Conservation (phyloP, 805 yeast species). For the Yamadazyma sp. region DNA sequence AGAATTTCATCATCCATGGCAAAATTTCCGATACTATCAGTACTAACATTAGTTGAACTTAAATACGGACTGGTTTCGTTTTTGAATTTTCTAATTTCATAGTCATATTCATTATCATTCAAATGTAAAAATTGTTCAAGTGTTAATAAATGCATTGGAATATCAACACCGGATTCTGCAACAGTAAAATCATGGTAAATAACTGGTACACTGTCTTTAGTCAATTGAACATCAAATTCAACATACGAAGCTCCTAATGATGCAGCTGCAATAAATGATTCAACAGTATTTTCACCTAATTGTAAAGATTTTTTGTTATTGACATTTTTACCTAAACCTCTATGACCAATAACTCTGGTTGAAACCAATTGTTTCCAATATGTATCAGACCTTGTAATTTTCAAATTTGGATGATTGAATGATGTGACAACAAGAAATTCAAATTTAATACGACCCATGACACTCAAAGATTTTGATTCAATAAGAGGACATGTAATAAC, state of each 20-base stretch:
- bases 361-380: conserved; percentile 90
- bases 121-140: conserved; percentile 79
- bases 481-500: conserved; percentile 71
- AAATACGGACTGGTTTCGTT: conserved; percentile 4
- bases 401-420: conserved; percentile 67
- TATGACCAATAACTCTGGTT: conserved; percentile 91
- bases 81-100: conserved; percentile 12
- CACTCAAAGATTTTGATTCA: conserved; percentile 66
- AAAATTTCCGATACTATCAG: conserved; percentile 13
- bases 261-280: conserved; percentile 93
- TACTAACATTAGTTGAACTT: conserved; percentile 5
- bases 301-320: conserved; percentile 73
- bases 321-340: conserved; percentile 90
- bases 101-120: conserved; percentile 23
- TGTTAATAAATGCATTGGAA: conserved; percentile 92
- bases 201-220: conserved; percentile 88
- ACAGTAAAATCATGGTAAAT: conserved; percentile 93
- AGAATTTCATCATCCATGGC: conserved; percentile 36
- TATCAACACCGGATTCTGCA: conserved; percentile 93
- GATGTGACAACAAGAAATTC: conserved; percentile 72
- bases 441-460: conserved; percentile 74
- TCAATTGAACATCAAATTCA: conserved; percentile 93
- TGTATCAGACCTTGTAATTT: conserved; percentile 64
- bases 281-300: conserved; percentile 92
- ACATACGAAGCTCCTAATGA: conserved; percentile 95